A percentile compares a stretch with the other conserved stretches of the same genome.
phyloP scores from a whole-genome alignment of 208 protist species.

The Acanthamoeba culbertsoni region DNA sequence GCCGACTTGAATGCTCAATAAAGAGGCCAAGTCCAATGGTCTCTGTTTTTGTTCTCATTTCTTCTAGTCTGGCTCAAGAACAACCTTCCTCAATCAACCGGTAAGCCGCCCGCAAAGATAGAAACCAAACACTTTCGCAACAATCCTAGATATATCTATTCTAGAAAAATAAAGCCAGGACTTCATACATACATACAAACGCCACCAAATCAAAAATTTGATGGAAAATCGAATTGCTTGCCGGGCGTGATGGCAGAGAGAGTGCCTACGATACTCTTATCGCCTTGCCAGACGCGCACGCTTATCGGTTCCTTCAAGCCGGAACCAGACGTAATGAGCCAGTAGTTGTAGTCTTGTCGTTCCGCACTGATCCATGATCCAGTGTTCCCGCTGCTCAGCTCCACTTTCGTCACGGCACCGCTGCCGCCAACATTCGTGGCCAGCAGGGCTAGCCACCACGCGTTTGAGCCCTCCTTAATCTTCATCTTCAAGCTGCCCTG shows the following conservation, averaged over 20 bases:
- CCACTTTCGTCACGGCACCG: constrained; percentile 4
- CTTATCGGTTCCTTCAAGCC: not conserved
- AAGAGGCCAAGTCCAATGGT: no score
- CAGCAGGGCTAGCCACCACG: constrained; percentile 47
- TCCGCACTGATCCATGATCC: not conserved
- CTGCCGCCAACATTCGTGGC: constrained; percentile 15
- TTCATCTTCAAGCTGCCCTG: not conserved
- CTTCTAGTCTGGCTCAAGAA: no score
- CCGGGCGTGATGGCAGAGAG: not conserved
- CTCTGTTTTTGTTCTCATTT: no score
- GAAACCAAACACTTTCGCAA: no score
- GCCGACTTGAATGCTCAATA: no score
- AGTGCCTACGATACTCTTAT: not conserved
- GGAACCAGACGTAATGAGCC: not conserved
- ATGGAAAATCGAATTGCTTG: not conserved
- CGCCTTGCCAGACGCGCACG: constrained; percentile 7
- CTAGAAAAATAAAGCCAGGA: no score
- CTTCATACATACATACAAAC: no score
- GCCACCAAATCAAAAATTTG: not conserved
- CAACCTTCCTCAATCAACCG: no score
- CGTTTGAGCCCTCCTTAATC: not conserved
- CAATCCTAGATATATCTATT: no score
- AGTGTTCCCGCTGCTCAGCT: not conserved
- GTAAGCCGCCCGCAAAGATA: no score
- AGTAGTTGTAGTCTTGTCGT: constrained; percentile 51